Percentiles rank a stretch among this genome's conserved stretches.
Conservation (phyloP, 768 basidiomycete genomes). For the Trametopsis cervina region DNA sequence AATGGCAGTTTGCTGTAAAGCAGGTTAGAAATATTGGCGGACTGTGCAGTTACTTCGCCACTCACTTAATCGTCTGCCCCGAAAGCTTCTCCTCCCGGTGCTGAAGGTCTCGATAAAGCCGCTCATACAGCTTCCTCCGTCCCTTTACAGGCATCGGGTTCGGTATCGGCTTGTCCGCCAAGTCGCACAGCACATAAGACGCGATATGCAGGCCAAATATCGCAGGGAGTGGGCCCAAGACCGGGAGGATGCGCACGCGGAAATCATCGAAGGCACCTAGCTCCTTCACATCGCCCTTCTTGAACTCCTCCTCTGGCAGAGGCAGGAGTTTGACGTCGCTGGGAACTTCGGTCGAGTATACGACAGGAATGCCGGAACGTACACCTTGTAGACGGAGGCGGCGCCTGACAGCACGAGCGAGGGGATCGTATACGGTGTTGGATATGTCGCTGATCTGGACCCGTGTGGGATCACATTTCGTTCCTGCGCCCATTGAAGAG, state of each 20-base stretch:
- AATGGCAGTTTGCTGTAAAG: conserved; percentile 61
- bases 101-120: conserved; percentile 70
- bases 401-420: conserved; percentile 84
- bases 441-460: conserved; percentile 96
- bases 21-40: neutral
- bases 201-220: conserved; percentile 90
- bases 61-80: conserved; percentile 50
- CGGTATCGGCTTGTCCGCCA: conserved; percentile 76
- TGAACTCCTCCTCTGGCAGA: conserved; percentile 85
- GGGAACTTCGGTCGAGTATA: conserved; percentile 94
- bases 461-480: conserved; percentile 91
- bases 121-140: conserved; percentile 76
- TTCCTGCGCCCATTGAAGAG: conserved; percentile 94
- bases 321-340: conserved; percentile 85
- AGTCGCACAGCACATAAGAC: conserved; percentile 80
- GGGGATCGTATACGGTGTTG: conserved; percentile 85
- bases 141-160: conserved; percentile 86
- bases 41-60: conserved; percentile 6
- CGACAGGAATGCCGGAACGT: conserved; percentile 70
- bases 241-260: conserved; percentile 88
- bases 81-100: conserved; percentile 66
- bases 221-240: conserved; percentile 81
- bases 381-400: conserved; percentile 62
- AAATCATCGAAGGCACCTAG: conserved; percentile 89
- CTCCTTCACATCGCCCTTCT: conserved; percentile 84